Percentiles rank a stretch among this genome's conserved stretches.
phyloP scores from a whole-genome alignment of 192 early-diverging fungal species.

The Coemansia sp. region DNA sequence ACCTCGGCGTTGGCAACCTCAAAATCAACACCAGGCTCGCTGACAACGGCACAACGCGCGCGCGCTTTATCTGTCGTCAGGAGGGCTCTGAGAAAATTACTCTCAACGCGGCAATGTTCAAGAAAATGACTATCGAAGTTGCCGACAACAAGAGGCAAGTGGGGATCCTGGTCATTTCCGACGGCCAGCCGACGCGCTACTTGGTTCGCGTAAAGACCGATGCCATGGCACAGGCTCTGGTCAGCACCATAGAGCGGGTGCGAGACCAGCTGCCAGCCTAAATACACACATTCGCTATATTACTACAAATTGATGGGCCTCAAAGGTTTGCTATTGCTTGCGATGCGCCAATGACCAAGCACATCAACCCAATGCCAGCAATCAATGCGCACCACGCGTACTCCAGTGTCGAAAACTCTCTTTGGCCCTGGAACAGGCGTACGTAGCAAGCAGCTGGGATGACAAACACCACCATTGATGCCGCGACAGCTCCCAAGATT shows the following conservation, averaged over 20 bases:
- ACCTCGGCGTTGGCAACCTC: slow-evolving; percentile 46
- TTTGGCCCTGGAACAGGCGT: slow-evolving; percentile 48
- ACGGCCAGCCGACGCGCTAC: slow-evolving; percentile 31
- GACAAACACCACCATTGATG: slow-evolving; percentile 76
- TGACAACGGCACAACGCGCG: slow-evolving; percentile 14
- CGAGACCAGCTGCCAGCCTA: neutral
- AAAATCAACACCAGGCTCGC: slow-evolving; percentile 32
- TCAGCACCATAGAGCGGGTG: slow-evolving; percentile 4
- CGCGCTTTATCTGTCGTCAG: slow-evolving; percentile 52
- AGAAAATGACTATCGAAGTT: slow-evolving; percentile 38
- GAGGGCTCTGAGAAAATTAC: slow-evolving; percentile 45
- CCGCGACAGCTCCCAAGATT: slow-evolving; percentile 78
- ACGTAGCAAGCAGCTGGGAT: slow-evolving; percentile 77
- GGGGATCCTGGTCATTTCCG: slow-evolving; percentile 31
- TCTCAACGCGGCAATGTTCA: slow-evolving; percentile 50
- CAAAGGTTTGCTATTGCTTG: slow-evolving; percentile 34
- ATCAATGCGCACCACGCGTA: slow-evolving; percentile 45
- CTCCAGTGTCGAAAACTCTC: slow-evolving; percentile 20
- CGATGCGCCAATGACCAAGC: slow-evolving; percentile 41
- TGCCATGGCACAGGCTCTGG: slow-evolving; percentile 5
- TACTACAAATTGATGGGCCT: neutral
- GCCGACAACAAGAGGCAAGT: slow-evolving; percentile 40
- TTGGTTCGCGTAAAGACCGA: slow-evolving; percentile 37
- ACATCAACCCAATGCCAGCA: slow-evolving; percentile 29
- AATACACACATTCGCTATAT: neutral